Percentiles rank a stretch among this genome's conserved stretches.
These are phyloP conservation scores for Coleophoma cylindrospora DNA, from an alignment of 2,329 filamentous ascomycete genomes.

Conservation along the genomic window DNA sequence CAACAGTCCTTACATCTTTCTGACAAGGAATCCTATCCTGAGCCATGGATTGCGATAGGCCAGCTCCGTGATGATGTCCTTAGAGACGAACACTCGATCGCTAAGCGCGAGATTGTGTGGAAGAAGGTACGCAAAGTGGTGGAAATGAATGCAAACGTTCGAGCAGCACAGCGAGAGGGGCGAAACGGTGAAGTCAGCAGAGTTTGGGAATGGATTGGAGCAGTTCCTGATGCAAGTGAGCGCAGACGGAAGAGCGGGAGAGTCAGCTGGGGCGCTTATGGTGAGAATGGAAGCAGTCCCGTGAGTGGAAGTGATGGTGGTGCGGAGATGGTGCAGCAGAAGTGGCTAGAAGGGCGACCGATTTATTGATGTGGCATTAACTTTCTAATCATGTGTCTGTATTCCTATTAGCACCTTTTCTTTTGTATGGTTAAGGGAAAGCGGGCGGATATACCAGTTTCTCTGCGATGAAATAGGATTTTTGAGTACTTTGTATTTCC, in stretches of 20 bases:
- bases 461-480: too few species aligned
- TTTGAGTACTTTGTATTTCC: too few species aligned
- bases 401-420: too few species aligned
- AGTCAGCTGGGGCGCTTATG: slow-evolving; percentile 27
- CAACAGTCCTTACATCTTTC: slow-evolving; percentile 77
- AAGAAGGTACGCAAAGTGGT: slow-evolving; percentile 76
- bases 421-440: too few species aligned
- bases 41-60: slow-evolving; percentile 79
- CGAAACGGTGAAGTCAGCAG: slow-evolving; percentile 60
- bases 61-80: slow-evolving; percentile 91
- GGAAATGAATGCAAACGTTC: slow-evolving; percentile 89
- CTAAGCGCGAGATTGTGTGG: slow-evolving; percentile 79
- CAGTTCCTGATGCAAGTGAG: slow-evolving; percentile 33
- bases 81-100: slow-evolving; percentile 71
- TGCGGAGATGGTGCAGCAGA: slow-evolving; percentile 14
- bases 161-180: slow-evolving; percentile 66
- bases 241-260: slow-evolving; percentile 45
- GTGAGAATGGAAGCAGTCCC: slow-evolving; percentile 17
- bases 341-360: slow-evolving; percentile 26
- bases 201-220: slow-evolving; percentile 68
- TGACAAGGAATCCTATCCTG: slow-evolving; percentile 57
- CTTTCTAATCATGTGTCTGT: too few species aligned
- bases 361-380: slow-evolving; percentile 20
- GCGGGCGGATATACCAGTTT: too few species aligned
- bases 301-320: slow-evolving; percentile 19